Evolutionary conservation across 1,139 yeast species (phyloP).

Genomic region (Blastobotrys illinoisensis): DNA sequence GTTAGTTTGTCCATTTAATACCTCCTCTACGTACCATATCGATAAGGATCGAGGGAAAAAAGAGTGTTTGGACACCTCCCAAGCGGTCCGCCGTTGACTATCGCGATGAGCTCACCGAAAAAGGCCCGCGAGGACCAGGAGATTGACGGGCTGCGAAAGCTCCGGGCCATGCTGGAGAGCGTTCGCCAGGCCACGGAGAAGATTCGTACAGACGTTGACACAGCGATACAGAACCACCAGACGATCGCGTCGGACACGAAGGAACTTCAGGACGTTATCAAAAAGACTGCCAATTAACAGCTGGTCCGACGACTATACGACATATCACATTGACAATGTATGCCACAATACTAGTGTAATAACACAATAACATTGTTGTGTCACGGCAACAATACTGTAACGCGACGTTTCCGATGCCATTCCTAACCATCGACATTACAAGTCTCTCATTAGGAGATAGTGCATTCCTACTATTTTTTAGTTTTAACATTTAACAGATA

Average conservation of each 20-base stretch:
- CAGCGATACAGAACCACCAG: slow-evolving; percentile 20
- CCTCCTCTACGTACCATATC: slow-evolving; percentile 6
- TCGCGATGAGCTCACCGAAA: not conserved
- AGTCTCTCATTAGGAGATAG: too few species aligned
- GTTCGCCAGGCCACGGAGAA: slow-evolving; percentile 21
- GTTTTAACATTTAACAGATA: too few species aligned
- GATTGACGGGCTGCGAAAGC: slow-evolving; percentile 13
- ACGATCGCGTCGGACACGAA: slow-evolving; percentile 15
- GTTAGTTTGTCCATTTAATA: not conserved
- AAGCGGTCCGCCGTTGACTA: not conserved
- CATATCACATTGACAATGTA: too few species aligned
- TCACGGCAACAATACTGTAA: too few species aligned
- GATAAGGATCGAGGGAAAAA: slow-evolving; percentile 1
- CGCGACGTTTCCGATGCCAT: too few species aligned
- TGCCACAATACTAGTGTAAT: too few species aligned
- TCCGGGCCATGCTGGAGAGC: slow-evolving; percentile 23
- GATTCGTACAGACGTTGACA: slow-evolving; percentile 26
- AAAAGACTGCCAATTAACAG: not conserved
- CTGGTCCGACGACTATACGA: too few species aligned
- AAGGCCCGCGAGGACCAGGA: slow-evolving; percentile 9
- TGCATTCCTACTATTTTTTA: too few species aligned
- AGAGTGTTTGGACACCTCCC: not conserved
- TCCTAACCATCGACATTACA: too few species aligned
- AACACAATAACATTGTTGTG: too few species aligned
- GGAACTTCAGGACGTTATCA: not conserved